Evolutionary conservation across 306 rosid genomes (phyloP), one percentile per base, ranked within the genome.

Genomic region (Malus domestica): DNA sequence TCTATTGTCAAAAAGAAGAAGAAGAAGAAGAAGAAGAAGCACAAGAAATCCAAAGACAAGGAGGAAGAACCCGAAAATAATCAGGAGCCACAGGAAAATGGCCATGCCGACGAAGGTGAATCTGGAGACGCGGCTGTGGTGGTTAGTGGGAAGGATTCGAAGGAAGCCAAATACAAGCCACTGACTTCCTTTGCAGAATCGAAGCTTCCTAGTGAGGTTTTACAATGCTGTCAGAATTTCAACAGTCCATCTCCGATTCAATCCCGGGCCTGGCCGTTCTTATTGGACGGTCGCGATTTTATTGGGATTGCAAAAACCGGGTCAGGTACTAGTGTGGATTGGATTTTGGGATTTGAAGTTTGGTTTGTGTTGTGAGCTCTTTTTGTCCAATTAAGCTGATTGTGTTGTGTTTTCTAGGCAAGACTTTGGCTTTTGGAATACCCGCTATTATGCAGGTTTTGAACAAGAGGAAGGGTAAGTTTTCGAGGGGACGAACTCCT

Each of bases 251-350:
- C 97, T 6, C 90, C 90, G 68, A 95, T 92, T 83, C 99, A 95
- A 77, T 89, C 99, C 10, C 88, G 87, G 27, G 96, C 97, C 5
- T 95, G 97, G 99, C 99, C 97, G 23, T 95, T 92, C 81, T 86
- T 95, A 66, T 80, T 95, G 83, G 86, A 90, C 58, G 93, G 90
- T 66, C 99, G 96, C 20, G 97, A 95, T 88, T 86, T 95, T 51
- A 95, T 95, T 8, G 99, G 97, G 72, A 92, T 95, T 78, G 99
- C 99, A 0, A 93, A 93, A n/a, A 92, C 99, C 61, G 99, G 97
- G 8, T 95, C 99, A 79, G 99, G 97, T 95, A 66, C 55, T 32
- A 51, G 44, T 68, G 30, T 38, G 32, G 6, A 58, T 76, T 27
- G 49, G 32, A 12, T 64, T 45, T 70, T n/a, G 22, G 65, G 8